A percentile compares a stretch with the other conserved stretches of the same genome.
Evolutionary conservation across 768 basidiomycete species (phyloP).

Genomic region (Psilocybe sp.): DNA sequence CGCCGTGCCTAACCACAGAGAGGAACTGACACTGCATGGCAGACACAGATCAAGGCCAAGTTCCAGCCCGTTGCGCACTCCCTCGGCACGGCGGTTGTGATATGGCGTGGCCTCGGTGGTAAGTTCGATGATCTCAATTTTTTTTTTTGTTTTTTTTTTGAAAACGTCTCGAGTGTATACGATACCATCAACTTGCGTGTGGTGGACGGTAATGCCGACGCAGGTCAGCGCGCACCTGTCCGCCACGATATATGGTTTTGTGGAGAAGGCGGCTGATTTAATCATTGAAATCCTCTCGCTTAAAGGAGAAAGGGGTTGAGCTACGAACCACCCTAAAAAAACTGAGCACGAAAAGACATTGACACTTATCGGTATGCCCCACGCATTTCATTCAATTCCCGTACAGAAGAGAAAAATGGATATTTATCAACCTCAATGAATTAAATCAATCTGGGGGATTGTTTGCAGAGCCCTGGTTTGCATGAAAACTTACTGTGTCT

Average conservation of each 20-base stretch:
- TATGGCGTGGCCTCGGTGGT: slow-evolving; percentile 35
- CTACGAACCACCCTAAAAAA: too few relatives aligned
- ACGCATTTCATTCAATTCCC: too few relatives aligned
- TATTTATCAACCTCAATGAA: too few relatives aligned
- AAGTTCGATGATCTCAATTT: slow-evolving; percentile 6
- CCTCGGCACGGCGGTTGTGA: slow-evolving; percentile 45
- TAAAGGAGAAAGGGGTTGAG: too few relatives aligned
- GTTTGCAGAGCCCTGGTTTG: too few relatives aligned
- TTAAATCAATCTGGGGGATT: too few relatives aligned
- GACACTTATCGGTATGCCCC: too few relatives aligned
- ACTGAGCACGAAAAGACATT: too few relatives aligned
- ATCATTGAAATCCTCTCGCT: slow-evolving; percentile 20
- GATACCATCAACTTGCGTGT: slow-evolving; percentile 49
- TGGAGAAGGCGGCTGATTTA: slow-evolving; percentile 52
- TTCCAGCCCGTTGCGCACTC: slow-evolving; percentile 49
- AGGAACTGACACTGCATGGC: slow-evolving; percentile 45
- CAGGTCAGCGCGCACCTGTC: slow-evolving; percentile 46
- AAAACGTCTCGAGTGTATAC: slow-evolving; percentile 27
- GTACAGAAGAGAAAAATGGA: too few relatives aligned
- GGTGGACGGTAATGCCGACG: slow-evolving; percentile 47
- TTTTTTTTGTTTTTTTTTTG: not conserved
- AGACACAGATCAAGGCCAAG: slow-evolving; percentile 38
- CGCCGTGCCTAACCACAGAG: slow-evolving; percentile 39
- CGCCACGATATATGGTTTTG: slow-evolving; percentile 50
- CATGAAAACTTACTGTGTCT: too few relatives aligned